Base-by-base conservation (phyloP, 2,329 filamentous ascomycete genomes). In the Hymenoscyphus occultus region DNA sequence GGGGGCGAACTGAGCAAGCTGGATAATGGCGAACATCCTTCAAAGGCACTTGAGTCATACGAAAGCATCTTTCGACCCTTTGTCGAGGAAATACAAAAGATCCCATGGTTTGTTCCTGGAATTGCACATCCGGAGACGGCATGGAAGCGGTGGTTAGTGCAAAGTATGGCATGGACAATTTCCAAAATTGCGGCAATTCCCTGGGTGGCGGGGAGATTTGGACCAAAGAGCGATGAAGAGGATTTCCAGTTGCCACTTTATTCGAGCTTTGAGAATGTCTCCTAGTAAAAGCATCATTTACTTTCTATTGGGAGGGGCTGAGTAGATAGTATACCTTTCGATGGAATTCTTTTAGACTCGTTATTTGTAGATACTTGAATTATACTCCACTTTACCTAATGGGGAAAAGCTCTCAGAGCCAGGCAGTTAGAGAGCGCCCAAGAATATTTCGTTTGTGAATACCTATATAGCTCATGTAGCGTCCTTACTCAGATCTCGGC, bases 1-100 rank as follows among this genome's bases (percentile, higher is more conserved):
- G 85, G 84, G 0, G 85, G 85, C 1, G 84, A 85, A 19, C 22
- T 54, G 10, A 54, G 48, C 48, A 54, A 54, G 19, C 48, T 54
- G 19, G 9, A 22, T 28, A 19, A 28, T 13, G 48, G 19, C 13
- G 48, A 54, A 54, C 22, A 54, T 54, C 48, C 48, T 14, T 54
- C 48, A 28, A 28, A 54, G 7, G 22, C 60, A 2, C 40, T 61
- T 3, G 42, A 39, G 39, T 51, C 40, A 16, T 61, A 56, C 39
- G 45, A 61, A 32, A 39, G 14, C 19, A 39, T n/a, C 1, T 42
- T 60, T 39, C 40, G 39, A 12, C 59, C 59, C 13, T 60, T 28
- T 60, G 59, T 60, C 7, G 59, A 60, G 39, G 28, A 60, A 22
- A 31, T 10, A 14, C 59, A 60, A 19, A 60, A 32, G n/a, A 54